Percentiles rank a stretch among this genome's conserved stretches.
Evolutionary conservation across 1,284 basidiomycete genomes (phyloP).

Genomic region (Boletus sp.): DNA sequence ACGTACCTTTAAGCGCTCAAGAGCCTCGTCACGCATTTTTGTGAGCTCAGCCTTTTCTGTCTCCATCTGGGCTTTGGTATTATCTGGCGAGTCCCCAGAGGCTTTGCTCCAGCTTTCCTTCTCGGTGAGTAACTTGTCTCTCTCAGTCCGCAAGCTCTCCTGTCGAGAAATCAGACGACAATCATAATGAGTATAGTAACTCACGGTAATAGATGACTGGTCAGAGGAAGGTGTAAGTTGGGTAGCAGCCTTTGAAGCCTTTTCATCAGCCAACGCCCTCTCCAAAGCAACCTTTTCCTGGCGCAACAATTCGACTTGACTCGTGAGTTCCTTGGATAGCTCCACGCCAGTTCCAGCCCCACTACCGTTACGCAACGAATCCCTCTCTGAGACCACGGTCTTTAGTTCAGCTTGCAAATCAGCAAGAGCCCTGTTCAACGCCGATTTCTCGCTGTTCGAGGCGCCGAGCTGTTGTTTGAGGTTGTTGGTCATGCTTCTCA

Average conservation of each 20-base stretch:
- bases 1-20: slow-evolving; percentile 57
- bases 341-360: slow-evolving; percentile 22
- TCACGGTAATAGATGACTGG: slow-evolving; percentile 49
- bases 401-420: slow-evolving; percentile 41
- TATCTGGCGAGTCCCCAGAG: slow-evolving; percentile 35
- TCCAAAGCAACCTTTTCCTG: slow-evolving; percentile 50
- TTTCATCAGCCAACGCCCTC: slow-evolving; percentile 45
- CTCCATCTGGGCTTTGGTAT: slow-evolving; percentile 51
- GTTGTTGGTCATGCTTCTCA: slow-evolving; percentile 37
- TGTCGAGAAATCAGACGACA: slow-evolving; percentile 36
- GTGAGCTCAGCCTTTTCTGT: slow-evolving; percentile 59
- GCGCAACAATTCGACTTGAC: slow-evolving; percentile 45
- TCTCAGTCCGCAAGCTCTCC: slow-evolving; percentile 60
- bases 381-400: slow-evolving; percentile 41
- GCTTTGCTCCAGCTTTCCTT: slow-evolving; percentile 51
- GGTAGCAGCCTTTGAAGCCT: slow-evolving; percentile 35
- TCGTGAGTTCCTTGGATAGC: slow-evolving; percentile 34
- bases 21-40: slow-evolving; percentile 62
- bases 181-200: slow-evolving; percentile 25
- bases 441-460: slow-evolving; percentile 42
- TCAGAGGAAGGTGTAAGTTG: slow-evolving; percentile 37
- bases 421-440: slow-evolving; percentile 41
- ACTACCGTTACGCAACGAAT: slow-evolving; percentile 24
- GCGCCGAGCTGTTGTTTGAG: slow-evolving; percentile 39
- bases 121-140: slow-evolving; percentile 62